Evolutionary conservation across 2,329 filamentous ascomycete genomes (phyloP), one percentile per base, ranked within the genome.

Genomic region (Tetracladium maxilliforme): DNA sequence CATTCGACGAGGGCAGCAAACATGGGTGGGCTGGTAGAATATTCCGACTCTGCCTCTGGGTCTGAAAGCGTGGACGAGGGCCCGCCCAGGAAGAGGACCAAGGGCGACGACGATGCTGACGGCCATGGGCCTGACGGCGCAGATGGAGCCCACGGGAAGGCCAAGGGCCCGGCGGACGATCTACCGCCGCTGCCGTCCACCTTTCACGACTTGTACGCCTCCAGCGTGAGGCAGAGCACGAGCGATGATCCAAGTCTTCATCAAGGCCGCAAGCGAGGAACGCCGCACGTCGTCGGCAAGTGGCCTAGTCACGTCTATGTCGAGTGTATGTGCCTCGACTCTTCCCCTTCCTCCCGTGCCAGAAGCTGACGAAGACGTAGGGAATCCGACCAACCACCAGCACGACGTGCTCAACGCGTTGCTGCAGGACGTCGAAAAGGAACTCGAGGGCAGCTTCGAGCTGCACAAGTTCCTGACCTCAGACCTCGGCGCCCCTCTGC

Each of bases 271-370:
- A 82, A 75, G 44, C 70, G 90, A 21, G 67, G 76, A 29, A 79
- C 72, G 24, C 86, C 87, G 14, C 90, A 98, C 50, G 60, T 87
- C 14, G 69, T 73, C 30, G 90, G 90, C 31, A 82, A 84, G 48
- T 98, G 90, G 90, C 83, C 87, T 2, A 83, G 75, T 17, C 87
- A 95, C 51, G 47, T 95, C 22, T 95, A 92, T 48, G 60, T 93
- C 29, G 87, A 95, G 56, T 98, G 90, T 92, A 61, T 52, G 72
- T 57, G n/a, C 29, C 16, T 15, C 9, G 7, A 6, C 27, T 30
- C 14, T 15, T 26, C 28, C 23, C 10, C 27, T 27, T 20, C 25
- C 8, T 16, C 22, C 25, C 11, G 14, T 25, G 11, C n/a, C 28
- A 10, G 28, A 10, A 8, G 29, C 40, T 43, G 26, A 44, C 30